Percentiles rank a stretch among this genome's conserved stretches.
These are phyloP conservation scores for Didymella pinodella DNA, from an alignment of 2,329 filamentous ascomycete species.

Conservation along the genomic window DNA sequence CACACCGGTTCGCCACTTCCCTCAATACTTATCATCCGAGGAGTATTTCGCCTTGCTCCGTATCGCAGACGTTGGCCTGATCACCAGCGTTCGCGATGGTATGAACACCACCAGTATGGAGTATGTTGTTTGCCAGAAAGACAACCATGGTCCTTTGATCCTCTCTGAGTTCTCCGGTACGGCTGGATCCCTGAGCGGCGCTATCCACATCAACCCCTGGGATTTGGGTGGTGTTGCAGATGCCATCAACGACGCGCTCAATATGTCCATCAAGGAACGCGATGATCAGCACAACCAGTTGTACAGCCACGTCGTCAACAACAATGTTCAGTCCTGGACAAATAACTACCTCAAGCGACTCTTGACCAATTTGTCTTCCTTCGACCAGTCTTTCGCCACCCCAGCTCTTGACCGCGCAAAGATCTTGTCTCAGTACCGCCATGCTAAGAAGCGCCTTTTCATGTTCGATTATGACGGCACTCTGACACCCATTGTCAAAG, in stretches of 20 bases:
- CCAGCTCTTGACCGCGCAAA: constrained; percentile 79
- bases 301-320: constrained; percentile 82
- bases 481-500: constrained; percentile 89
- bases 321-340: constrained; percentile 89
- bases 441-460: constrained; percentile 81
- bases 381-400: constrained; percentile 77
- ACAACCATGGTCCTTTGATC: constrained; percentile 85
- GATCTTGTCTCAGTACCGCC: constrained; percentile 76
- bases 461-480: constrained; percentile 99
- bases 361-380: constrained; percentile 79
- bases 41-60: constrained; percentile 96
- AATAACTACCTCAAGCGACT: constrained; percentile 79
- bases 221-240: constrained; percentile 84
- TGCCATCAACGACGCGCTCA: constrained; percentile 81
- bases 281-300: constrained; percentile 74
- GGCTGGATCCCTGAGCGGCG: constrained; percentile 81
- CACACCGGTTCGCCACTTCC: constrained; percentile 91
- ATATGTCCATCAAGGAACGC: constrained; percentile 73
- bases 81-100: constrained; percentile 93
- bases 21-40: constrained; percentile 86
- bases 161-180: constrained; percentile 97
- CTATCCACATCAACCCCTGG: constrained; percentile 97
- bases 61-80: constrained; percentile 87
- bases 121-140: constrained; percentile 90
- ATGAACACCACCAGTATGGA: constrained; percentile 98